phyloP scores from a whole-genome alignment of 768 basidiomycete genomes.

The Hirschioporus abietinus region DNA sequence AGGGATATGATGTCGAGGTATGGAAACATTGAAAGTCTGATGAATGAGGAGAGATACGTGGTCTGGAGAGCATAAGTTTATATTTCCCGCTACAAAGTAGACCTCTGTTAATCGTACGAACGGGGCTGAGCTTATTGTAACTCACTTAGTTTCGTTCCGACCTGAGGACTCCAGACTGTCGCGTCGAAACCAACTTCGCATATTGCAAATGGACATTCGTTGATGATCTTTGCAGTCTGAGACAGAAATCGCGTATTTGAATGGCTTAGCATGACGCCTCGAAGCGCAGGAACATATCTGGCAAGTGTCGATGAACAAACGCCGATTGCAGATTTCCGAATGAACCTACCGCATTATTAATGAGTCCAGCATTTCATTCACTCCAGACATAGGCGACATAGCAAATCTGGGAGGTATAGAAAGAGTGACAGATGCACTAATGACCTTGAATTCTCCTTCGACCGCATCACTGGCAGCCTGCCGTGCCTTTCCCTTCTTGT shows the following conservation, averaged over 20 bases:
- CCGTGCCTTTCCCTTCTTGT: constrained; percentile 21
- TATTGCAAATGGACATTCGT: constrained; percentile 82
- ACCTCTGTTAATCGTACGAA: constrained; percentile 4
- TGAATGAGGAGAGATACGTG: constrained; percentile 88
- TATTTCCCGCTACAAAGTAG: constrained; percentile 59
- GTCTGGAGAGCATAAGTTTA: constrained; percentile 87
- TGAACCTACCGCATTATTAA: constrained; percentile 86
- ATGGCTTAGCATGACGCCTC: constrained; percentile 84
- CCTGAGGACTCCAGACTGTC: constrained; percentile 81
- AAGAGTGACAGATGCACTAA: constrained; percentile 62
- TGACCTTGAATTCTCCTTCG: constrained; percentile 49
- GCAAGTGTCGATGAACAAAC: background rate
- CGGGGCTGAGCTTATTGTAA: constrained; percentile 6
- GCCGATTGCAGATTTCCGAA: background rate
- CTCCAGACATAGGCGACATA: constrained; percentile 63
- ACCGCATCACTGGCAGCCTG: constrained; percentile 8
- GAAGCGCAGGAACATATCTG: constrained; percentile 85
- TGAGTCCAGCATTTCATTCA: constrained; percentile 86
- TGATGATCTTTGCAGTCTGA: constrained; percentile 59
- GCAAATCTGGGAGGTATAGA: constrained; percentile 82
- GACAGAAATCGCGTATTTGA: constrained; percentile 68
- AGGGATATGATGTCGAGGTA: constrained; percentile 89
- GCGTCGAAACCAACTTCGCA: constrained; percentile 75
- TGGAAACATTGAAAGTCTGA: constrained; percentile 91
- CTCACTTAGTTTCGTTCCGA: constrained; percentile 78